Percentiles rank a stretch among this genome's conserved stretches.
phyloP scores from a whole-genome alignment of 768 basidiomycete genomes.

The Agrocybe praecox region DNA sequence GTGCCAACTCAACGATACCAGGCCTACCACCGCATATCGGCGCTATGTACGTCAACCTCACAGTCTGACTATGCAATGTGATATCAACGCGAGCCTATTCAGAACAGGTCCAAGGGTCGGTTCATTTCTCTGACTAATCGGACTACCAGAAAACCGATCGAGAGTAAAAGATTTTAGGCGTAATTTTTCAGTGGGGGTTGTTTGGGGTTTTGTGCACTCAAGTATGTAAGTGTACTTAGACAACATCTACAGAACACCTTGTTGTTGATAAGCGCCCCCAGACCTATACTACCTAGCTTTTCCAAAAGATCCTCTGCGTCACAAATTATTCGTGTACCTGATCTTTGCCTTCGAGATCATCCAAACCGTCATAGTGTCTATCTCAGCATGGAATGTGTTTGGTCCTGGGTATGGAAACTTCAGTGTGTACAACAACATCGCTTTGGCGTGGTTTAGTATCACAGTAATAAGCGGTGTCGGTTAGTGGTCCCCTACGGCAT shows the following conservation, averaged over 20 bases:
- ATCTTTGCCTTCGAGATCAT: slow-evolving; percentile 7
- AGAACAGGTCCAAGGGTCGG: no score
- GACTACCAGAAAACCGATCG: no score
- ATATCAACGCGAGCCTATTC: no score
- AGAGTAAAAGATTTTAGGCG: no score
- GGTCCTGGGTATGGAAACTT: slow-evolving; percentile 9
- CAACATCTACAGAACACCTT: no score
- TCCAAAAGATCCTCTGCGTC: slow-evolving; percentile 8
- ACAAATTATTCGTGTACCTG: slow-evolving; percentile 6
- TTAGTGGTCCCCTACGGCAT: neutral
- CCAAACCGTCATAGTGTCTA: slow-evolving; percentile 5
- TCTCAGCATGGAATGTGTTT: slow-evolving; percentile 9
- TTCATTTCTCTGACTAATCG: no score
- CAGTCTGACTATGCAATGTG: no score
- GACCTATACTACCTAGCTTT: slow-evolving; percentile 12
- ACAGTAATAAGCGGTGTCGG: slow-evolving; percentile 9
- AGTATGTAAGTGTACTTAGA: slow-evolving; percentile 6
- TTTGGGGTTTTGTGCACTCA: slow-evolving; percentile 9
- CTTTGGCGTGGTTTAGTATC: slow-evolving; percentile 6
- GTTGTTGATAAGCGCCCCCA: neutral
- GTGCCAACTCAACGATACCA: no score
- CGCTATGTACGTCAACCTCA: no score
- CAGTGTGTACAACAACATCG: slow-evolving; percentile 1
- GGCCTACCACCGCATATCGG: no score
- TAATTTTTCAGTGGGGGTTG: slow-evolving; percentile 12